phyloP scores from a whole-genome alignment of 352 stramenopile genomes.

The Phytophthora nicotianae region DNA sequence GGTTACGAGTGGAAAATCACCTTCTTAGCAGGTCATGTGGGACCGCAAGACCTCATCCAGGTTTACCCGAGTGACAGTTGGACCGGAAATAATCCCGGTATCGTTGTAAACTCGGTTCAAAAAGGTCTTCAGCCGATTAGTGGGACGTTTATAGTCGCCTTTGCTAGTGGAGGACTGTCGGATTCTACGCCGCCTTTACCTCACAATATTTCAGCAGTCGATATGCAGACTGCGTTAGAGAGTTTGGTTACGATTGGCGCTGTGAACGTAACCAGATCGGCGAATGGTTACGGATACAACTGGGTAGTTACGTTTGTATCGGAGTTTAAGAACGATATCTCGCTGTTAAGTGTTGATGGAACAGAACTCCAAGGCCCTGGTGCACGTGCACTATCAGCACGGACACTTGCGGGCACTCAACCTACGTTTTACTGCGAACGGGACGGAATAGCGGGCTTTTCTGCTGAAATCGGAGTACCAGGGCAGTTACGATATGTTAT shows the following conservation, averaged over 20 bases:
- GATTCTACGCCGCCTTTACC: conserved; percentile 88
- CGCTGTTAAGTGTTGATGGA: conserved; percentile 89
- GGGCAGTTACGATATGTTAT: conserved; percentile 45
- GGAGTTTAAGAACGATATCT: conserved; percentile 80
- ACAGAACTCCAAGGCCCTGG: conserved; percentile 91
- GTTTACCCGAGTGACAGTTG: conserved; percentile 90
- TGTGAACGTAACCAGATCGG: conserved; percentile 85
- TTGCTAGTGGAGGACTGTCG: conserved; percentile 64
- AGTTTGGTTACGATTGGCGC: conserved; percentile 85
- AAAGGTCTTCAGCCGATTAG: conserved; percentile 92
- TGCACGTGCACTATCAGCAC: conserved; percentile 78
- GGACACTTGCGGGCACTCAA: conserved; percentile 69
- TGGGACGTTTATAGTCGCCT: conserved; percentile 89
- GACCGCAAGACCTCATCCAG: conserved; percentile 88
- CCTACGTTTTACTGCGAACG: conserved; percentile 82
- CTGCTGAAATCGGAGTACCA: conserved; percentile 43
- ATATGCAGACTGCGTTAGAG: conserved; percentile 90
- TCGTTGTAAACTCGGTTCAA: conserved; percentile 78
- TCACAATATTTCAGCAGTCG: conserved; percentile 85
- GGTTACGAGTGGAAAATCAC: conserved; percentile 83
- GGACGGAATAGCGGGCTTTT: conserved; percentile 35
- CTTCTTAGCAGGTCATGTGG: conserved; percentile 77
- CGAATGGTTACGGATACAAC: conserved; percentile 96
- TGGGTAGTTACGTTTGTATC: conserved; percentile 95
- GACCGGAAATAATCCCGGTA: conserved; percentile 92